Conservation (phyloP, 768 basidiomycete genomes). For the Leccinum longicurvipes region DNA sequence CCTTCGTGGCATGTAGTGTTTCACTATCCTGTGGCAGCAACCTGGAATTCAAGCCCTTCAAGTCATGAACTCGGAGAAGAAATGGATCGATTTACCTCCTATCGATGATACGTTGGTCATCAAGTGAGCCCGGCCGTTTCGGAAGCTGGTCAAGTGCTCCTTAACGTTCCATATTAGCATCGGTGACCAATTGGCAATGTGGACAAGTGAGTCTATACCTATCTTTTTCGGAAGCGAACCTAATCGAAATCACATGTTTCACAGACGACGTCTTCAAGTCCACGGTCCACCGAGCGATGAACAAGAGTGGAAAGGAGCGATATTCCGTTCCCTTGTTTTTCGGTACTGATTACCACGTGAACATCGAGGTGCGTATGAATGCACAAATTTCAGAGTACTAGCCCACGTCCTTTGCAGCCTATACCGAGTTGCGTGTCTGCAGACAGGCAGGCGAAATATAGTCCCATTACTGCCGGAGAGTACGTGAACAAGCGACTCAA, state of each 20-base stretch:
- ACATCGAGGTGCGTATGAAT: constrained; percentile 55
- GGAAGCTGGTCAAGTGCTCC: neutral
- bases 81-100: constrained; percentile 81
- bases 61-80: constrained; percentile 68
- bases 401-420: constrained; percentile 22
- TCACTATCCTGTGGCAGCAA: constrained; percentile 85
- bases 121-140: constrained; percentile 50
- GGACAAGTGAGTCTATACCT: constrained; percentile 64
- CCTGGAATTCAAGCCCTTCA: constrained; percentile 73
- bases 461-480: constrained; percentile 73
- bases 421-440: constrained; percentile 49
- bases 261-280: constrained; percentile 88
- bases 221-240: too few species aligned
- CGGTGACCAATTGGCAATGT: constrained; percentile 83
- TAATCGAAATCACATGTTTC: neutral
- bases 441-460: constrained; percentile 62
- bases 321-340: constrained; percentile 94
- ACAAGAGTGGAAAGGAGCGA: constrained; percentile 62
- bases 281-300: constrained; percentile 83
- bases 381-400: neutral
- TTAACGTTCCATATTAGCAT: constrained; percentile 47
- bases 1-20: constrained; percentile 50
- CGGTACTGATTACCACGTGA: constrained; percentile 83
- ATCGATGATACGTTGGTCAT: constrained; percentile 80
- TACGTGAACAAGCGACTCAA: constrained; percentile 74